Conservation (phyloP, 192 early-diverging fungal genomes). For the Coemansia guatemalensis region DNA sequence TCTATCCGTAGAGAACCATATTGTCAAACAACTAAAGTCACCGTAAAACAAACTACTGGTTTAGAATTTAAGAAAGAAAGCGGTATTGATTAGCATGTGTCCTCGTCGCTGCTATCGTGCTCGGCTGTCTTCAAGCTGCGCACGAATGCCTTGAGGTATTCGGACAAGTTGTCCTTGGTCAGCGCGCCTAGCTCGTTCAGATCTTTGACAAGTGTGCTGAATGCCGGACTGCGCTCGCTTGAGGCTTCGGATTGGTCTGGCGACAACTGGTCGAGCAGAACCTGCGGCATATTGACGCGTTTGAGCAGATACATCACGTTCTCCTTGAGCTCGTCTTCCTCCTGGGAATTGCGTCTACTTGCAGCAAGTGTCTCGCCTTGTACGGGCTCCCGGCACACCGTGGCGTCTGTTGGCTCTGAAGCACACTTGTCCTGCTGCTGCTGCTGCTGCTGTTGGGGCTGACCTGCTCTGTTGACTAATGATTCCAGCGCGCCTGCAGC, state of each 20-base stretch:
- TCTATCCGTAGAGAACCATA: neutral
- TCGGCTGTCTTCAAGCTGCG: slow-evolving; percentile 21
- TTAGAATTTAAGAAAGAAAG: neutral
- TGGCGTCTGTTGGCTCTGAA: too few species aligned
- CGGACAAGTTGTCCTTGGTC: slow-evolving; percentile 36
- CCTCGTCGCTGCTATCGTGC: neutral
- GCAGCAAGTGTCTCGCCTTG: too few species aligned
- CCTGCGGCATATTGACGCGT: slow-evolving; percentile 34
- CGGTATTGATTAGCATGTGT: neutral
- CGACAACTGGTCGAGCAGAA: slow-evolving; percentile 25
- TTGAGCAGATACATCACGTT: slow-evolving; percentile 40
- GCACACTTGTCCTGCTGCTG: too few species aligned
- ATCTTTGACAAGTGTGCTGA: slow-evolving; percentile 22
- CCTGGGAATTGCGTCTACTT: neutral
- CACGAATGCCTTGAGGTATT: slow-evolving; percentile 37
- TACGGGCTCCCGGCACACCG: too few species aligned
- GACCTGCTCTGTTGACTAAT: neutral
- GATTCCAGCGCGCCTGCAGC: neutral
- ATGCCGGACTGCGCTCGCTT: slow-evolving; percentile 2
- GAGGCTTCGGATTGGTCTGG: neutral
- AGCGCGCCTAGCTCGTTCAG: slow-evolving; percentile 31
- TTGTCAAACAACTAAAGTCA: neutral
- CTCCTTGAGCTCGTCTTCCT: slow-evolving; percentile 34
- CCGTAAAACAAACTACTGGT: too few species aligned
- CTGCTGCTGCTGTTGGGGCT: too few species aligned